A percentile compares a stretch with the other conserved stretches of the same genome.
Conservation (phyloP, 345 rosid genomes). For the Gossypium anomalum region DNA sequence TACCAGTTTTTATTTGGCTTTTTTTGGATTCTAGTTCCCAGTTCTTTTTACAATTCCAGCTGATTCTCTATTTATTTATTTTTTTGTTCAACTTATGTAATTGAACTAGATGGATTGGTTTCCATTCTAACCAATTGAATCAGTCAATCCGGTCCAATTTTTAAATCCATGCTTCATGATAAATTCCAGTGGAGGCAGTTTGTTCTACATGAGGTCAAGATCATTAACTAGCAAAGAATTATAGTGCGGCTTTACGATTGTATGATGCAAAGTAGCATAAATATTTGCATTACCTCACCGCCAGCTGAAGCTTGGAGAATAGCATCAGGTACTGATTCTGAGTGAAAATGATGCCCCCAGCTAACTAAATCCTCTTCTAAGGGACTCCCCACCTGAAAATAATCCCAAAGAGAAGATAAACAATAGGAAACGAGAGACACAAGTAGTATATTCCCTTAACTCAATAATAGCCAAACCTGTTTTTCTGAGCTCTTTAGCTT, state of each 20-base stretch:
- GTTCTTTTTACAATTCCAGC: too few species aligned
- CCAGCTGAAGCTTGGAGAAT: constrained; percentile 93
- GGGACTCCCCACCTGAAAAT: constrained; percentile 74
- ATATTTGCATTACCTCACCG: constrained; percentile 53
- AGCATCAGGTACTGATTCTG: constrained; percentile 73
- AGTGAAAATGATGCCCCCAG: constrained; percentile 88
- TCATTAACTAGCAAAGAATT: not conserved
- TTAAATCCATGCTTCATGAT: not conserved
- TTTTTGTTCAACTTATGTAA: too few species aligned
- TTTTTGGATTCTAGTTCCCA: too few species aligned
- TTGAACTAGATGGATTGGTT: too few species aligned
- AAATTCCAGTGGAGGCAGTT: not conserved
- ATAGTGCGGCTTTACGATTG: not conserved
- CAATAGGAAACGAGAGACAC: not conserved
- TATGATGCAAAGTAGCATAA: not conserved
- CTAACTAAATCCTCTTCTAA: constrained; percentile 80
- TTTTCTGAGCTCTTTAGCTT: constrained; percentile 71
- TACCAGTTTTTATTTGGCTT: too few species aligned
- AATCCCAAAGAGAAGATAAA: constrained; percentile 12
- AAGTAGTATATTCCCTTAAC: not conserved
- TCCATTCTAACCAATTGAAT: too few species aligned
- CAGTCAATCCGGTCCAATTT: too few species aligned
- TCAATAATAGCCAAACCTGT: constrained; percentile 50
- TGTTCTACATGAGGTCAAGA: not conserved
- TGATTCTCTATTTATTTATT: too few species aligned